Base-by-base conservation (phyloP, 176 grass and related monocot genomes). In the bread wheat (Triticum aestivum) region DNA sequence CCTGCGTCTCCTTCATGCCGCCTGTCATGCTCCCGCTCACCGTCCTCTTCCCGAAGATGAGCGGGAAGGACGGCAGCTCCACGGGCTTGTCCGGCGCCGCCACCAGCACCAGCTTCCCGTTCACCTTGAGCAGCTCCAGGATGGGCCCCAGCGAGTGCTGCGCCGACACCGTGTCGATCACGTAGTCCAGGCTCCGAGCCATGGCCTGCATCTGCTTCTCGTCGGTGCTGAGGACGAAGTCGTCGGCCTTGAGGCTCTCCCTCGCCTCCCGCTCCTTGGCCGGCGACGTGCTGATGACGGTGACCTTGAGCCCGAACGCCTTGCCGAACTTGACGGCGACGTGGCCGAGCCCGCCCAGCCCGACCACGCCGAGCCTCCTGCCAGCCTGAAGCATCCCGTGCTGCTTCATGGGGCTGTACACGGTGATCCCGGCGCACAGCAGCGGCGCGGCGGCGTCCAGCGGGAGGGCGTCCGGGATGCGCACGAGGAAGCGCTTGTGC, bases 51-150 rank as follows among this genome's bases (percentile, higher is more conserved):
- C 95, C 95, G 9, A 97, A 97, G 65, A 97, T 93, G 10, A 97
- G 90, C 27, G 95, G 95, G 58, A 97, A 94, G 0, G 95, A 97
- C 0, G 95, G 92, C n/a, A 97, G 95, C 65, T 97, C 90, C 38
- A 97, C 35, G 12, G 95, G 95, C 34, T 91, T 87, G 67, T 97
- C 90, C 8, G 92, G 92, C 63, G 95, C 95, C n/a, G 75, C 95
- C n/a, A 97, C 89, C 33, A 97, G 84, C 27, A 91, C 92, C 74
- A 97, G 35, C 15, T 91, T 89, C 7, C 95, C 92, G 11, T 89
- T 84, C 44, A 94, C 85, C 85, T 94, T 94, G 67, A 97, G 83
- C 73, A 97, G 82, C 73, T 94, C 92, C 9, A 97, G 65, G 42
- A 94, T 84, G 6, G 90, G 92, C 6, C 95, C 95, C 6, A 97